Base-by-base conservation (phyloP, 2,329 filamentous ascomycete genomes). In the Cercospora canescens region DNA sequence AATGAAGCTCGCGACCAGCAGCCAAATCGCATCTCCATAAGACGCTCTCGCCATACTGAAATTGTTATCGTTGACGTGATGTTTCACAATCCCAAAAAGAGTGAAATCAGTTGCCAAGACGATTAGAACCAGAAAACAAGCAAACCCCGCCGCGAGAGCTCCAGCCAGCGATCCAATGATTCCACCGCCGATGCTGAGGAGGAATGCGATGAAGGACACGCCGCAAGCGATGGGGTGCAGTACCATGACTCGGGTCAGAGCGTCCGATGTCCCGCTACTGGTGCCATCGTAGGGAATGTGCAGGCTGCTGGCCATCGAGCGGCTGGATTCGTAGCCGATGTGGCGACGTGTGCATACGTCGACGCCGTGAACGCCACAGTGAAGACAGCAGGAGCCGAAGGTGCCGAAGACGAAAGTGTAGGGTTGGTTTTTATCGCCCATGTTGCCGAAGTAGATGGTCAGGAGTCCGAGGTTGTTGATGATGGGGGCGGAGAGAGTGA, bases 141-240 rank as follows among this genome's bases (percentile, higher is more conserved):
- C 80, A 32, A 86, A 66, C 57, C 81, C 76, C 8, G 84, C 82
- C 24, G 86, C 78, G 34, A 86, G 60, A 1, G 84, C 79, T 2
- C 84, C 85, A 34, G 85, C 68, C 24, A 89, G 75, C 0, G 84
- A 84, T 68, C 86, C 86, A 56, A 82, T 70, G 57, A 85, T 66
- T 65, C 85, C 85, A 2, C 85, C 78, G 67, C 83, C 83, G 37
- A 86, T 73, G 54, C 83, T 83, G 57, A 88, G 78, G 55, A 87
- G 73, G 77, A 88, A 88, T 66, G 86, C 85, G 68, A 88, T 79
- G 78, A 89, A 88, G 71, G 83, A 80, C 3, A 89, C 75, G 63
- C 79, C 86, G 66, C 82, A 81, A n/a, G 82, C 85, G 72, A 89
- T 79, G 30, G 88, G 86, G 79, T 89, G 87, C 65, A 90, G 81